Percentiles rank a stretch among this genome's conserved stretches.
These are phyloP conservation scores for Flagelloscypha sp. DNA, from an alignment of 768 basidiomycete species.

Conservation along the genomic window DNA sequence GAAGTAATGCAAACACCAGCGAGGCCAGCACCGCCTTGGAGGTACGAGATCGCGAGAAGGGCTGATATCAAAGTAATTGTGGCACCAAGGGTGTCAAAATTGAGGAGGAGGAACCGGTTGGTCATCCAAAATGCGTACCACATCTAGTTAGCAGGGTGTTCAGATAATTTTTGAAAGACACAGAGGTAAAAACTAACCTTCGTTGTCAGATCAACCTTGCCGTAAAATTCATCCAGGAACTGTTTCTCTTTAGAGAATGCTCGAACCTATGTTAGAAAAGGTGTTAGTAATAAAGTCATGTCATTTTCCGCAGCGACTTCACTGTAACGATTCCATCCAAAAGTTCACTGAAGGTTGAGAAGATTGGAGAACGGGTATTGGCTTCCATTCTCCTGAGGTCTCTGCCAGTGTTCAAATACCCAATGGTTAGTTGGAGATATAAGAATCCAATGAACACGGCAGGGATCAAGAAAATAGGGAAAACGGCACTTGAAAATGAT, in stretches of 20 bases:
- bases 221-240: constrained; percentile 38
- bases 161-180: not conserved
- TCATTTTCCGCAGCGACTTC: too few species aligned
- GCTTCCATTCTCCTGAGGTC: constrained; percentile 48
- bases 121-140: constrained; percentile 45
- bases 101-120: constrained; percentile 43
- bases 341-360: constrained; percentile 37
- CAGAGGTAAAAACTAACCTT: constrained; percentile 20
- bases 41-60: constrained; percentile 38
- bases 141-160: constrained; percentile 27
- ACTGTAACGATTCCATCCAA: constrained; percentile 47
- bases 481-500: constrained; percentile 25
- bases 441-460: constrained; percentile 36
- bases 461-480: constrained; percentile 44
- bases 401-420: constrained; percentile 35
- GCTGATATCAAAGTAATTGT: constrained; percentile 39
- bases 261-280: constrained; percentile 38
- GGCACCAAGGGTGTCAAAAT: constrained; percentile 45
- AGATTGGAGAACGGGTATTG: constrained; percentile 40
- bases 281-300: too few species aligned
- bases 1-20: constrained; percentile 41
- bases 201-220: constrained; percentile 38
- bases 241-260: constrained; percentile 43
- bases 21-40: constrained; percentile 24
- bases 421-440: constrained; percentile 33